Evolutionary conservation across 1,284 basidiomycete genomes (phyloP).

Genomic region (Ganoderma lucidum): DNA sequence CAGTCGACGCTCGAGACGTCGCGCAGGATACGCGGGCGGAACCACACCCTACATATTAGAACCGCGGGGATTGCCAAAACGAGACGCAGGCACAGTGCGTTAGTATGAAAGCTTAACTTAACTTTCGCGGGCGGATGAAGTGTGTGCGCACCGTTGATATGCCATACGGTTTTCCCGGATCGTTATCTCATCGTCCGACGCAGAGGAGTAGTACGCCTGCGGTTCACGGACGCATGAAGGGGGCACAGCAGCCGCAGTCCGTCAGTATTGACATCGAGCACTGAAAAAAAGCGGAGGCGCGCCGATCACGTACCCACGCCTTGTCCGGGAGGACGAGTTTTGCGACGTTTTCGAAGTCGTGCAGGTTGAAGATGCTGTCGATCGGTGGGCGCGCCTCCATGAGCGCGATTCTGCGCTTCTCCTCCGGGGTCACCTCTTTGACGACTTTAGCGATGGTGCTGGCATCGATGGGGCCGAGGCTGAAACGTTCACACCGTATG

Average conservation of each 20-base stretch:
- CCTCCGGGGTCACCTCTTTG: constrained; percentile 53
- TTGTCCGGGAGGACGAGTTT: constrained; percentile 60
- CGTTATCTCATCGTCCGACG: constrained; percentile 72
- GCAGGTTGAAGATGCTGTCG: constrained; percentile 69
- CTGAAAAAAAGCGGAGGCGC: background rate
- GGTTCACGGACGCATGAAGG: constrained; percentile 20
- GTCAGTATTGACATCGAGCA: background rate
- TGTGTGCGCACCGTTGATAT: constrained; percentile 57
- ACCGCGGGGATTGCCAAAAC: background rate
- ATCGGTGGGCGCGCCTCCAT: constrained; percentile 57
- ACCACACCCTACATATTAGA: constrained; percentile 62
- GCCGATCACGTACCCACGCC: constrained; percentile 43
- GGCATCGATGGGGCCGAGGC: constrained; percentile 59
- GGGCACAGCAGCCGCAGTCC: background rate
- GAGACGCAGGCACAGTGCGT: background rate
- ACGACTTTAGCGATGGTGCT: constrained; percentile 52
- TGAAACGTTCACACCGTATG: constrained; percentile 25
- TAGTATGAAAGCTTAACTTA: no score
- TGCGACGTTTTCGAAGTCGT: constrained; percentile 76
- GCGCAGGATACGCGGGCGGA: constrained; percentile 74
- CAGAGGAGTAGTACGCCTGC: constrained; percentile 74
- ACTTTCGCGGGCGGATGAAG: background rate
- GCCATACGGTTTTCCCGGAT: constrained; percentile 74
- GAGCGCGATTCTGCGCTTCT: constrained; percentile 50
- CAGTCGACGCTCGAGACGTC: constrained; percentile 71